Base-by-base conservation (phyloP, 2,329 filamentous ascomycete species). In the Pseudogymnoascus sp. region DNA sequence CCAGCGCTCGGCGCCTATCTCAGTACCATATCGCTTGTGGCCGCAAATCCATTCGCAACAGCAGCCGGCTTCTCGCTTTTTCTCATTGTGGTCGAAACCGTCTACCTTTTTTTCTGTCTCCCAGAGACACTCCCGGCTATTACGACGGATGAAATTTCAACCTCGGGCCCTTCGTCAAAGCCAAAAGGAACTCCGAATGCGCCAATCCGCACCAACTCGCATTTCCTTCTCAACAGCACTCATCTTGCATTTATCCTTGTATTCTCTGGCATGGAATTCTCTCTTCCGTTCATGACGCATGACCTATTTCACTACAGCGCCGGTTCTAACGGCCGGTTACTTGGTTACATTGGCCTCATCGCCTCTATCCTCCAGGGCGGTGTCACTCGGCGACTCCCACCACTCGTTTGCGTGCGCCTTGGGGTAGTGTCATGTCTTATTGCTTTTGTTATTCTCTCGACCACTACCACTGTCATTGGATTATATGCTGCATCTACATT, bases 191-290 rank as follows among this genome's bases (percentile, higher is more conserved):
- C 25, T 30, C 23, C 52, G 66, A 68, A 60, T 63, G 67, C 49
- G n/a, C 49, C 49, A 68, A 60, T 58, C 67, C 52, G 62, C 71
- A 96, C 91, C 2, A 97, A 97, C 76, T 91, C 89, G 3, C 91
- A 94, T 68, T 77, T 84, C 30, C 74, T 96, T 11, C 85, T 99
- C 55, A 97, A 97, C 73, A 77, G 88, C 1, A 87, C 91, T 0
- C 94, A 99, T 75, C 89, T 97, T 71, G 78, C 88, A 55, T 99
- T 99, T 75, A 86, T 99, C 64, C 85, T 99, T 11, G 96, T 96
- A 76, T 99, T 99, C 77, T 96, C 91, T 2, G 94, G 94, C 64
- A 93, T 99, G 89, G 94, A 99, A 73, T 97, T 96, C 75, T 96
- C 92, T 0, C 83, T 99, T 2, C 92, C 94, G 0, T 99, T 99